Evolutionary conservation across 495 filamentous ascomycete genomes (phyloP), one percentile per base, ranked within the genome.

Genomic region (Lindgomyces ingoldianus): DNA sequence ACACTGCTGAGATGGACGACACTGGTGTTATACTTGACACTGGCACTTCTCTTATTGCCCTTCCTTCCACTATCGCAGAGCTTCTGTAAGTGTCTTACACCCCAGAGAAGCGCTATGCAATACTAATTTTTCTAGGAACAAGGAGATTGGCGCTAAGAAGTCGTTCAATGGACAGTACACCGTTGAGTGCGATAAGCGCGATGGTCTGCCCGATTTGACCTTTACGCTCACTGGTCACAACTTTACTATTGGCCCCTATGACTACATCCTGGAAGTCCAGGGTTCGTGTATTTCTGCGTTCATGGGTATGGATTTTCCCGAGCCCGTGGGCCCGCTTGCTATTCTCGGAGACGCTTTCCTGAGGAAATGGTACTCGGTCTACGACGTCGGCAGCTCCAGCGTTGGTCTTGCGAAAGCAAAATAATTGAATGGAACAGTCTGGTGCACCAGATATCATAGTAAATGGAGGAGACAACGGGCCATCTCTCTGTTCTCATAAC

Each of bases 311-410:
- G 94, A 98, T 77, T 90, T 97, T 84, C 91, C 90, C 22, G 89
- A 88, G 71, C 92, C 91, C 19, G 87, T 89, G 62, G 94, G 95
- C 16, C 95, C 95, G 59, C 83, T 99, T 53, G 95, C 91, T 46
- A 98, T 99, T 64, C 85, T 99, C 30, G 95, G 95, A 70, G 95
- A 99, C 77, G 89, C 95, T 48, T 99, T 99, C 89, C 85, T 99
- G 74, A 85, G 95, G 76, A 91, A 81, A 77, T 99, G 89, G 86
- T 99, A 98, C 84, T 96, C 91, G 61, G 89, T 98, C 72, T 99
- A 98, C 73, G 89, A 99, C 77, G 80, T 96, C 41, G 91, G 89
- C 60, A 88, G 89, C 79, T 82, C 85, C 72, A 85, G 85, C 54
- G 90, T 99, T 60, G 92, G 91, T 64, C 84, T 99, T 72, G 95